Conservation (phyloP, 257 asterid species). For the Penstemon newberryi region DNA sequence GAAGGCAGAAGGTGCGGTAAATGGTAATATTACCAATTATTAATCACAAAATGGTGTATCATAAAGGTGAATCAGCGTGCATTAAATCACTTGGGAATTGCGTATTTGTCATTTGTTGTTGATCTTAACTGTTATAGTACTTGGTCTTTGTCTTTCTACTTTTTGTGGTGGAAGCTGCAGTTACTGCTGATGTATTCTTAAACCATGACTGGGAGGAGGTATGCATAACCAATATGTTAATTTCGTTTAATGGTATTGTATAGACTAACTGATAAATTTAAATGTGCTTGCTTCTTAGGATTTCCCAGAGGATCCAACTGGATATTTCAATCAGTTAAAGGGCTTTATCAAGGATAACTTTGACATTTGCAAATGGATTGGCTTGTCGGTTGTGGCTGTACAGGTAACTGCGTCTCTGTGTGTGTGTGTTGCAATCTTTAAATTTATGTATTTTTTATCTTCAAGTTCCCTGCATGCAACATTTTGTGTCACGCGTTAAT, state of each 20-base stretch:
- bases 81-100: not conserved
- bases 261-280: constrained; percentile 4
- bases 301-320: constrained; percentile 78
- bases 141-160: constrained; percentile 58
- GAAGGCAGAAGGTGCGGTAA: not conserved
- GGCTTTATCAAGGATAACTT: constrained; percentile 66
- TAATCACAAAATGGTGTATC: not conserved
- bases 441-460: not conserved
- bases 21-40: not conserved
- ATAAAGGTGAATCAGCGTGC: not conserved
- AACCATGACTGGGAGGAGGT: constrained; percentile 92
- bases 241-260: constrained; percentile 16
- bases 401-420: constrained; percentile 52
- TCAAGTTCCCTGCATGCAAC: not conserved
- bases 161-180: constrained; percentile 75
- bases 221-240: constrained; percentile 19
- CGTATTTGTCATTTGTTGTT: constrained; percentile 22
- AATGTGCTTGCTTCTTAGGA: constrained; percentile 48
- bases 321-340: constrained; percentile 64
- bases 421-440: not conserved
- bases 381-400: constrained; percentile 61
- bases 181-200: constrained; percentile 69
- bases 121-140: constrained; percentile 67
- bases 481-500: not conserved
- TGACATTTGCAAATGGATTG: constrained; percentile 82